Evolutionary conservation across 441 rosid species (phyloP).

Genomic region (Adansonia rubrostipa): DNA sequence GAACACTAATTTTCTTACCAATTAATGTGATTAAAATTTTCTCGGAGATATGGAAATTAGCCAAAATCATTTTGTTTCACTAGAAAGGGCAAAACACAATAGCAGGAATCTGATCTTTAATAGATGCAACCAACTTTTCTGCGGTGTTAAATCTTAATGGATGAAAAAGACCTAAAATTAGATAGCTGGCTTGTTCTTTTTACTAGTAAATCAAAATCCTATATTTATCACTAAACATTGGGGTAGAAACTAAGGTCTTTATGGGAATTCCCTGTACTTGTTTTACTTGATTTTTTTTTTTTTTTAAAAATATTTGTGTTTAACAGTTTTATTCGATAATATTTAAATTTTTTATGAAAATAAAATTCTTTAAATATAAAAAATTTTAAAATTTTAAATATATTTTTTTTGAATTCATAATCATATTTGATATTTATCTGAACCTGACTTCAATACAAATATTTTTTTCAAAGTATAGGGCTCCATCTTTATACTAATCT

Average conservation of each 20-base stretch:
- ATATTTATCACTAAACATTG: not conserved
- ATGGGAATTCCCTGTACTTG: too few relatives aligned
- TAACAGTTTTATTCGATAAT: too few relatives aligned
- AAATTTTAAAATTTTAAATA: too few relatives aligned
- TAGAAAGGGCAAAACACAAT: slow-evolving; percentile 21
- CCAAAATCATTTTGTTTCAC: not conserved
- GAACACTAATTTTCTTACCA: not conserved
- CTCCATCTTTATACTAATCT: not conserved
- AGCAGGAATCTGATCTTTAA: slow-evolving; percentile 25
- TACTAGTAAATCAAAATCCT: not conserved
- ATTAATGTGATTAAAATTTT: not conserved
- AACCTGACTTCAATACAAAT: not conserved
- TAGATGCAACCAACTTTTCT: slow-evolving; percentile 35
- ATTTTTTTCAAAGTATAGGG: not conserved
- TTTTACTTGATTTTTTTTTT: too few relatives aligned
- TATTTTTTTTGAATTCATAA: too few relatives aligned
- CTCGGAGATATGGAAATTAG: not conserved
- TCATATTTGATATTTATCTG: too few relatives aligned
- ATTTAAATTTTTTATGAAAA: too few relatives aligned
- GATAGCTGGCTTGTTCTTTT: not conserved
- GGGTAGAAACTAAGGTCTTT: not conserved
- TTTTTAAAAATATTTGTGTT: too few relatives aligned
- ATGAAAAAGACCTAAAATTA: not conserved
- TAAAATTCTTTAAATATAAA: too few relatives aligned
- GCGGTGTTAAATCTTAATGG: slow-evolving; percentile 30